Evolutionary conservation across 2,329 filamentous ascomycete genomes (phyloP), one percentile per base, ranked within the genome.

Genomic region (Fusarium nodosum): DNA sequence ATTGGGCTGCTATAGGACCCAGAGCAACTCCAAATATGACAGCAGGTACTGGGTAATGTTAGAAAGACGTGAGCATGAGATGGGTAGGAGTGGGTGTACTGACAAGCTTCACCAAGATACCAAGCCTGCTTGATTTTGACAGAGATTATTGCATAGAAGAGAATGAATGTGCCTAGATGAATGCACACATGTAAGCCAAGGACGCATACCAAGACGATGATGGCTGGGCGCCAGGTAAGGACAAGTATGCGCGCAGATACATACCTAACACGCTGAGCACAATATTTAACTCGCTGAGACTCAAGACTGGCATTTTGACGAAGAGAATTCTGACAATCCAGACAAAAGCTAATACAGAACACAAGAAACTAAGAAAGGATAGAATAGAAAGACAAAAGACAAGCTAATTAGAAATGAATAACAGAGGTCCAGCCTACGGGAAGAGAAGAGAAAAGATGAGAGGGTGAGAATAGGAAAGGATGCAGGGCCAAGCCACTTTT

Each of bases 41-140:
- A 2, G 87, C 85, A 6, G 86, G 86, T 20, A 88, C 85, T n/a
- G n/a, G n/a, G n/a, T n/a, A n/a, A n/a, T n/a, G n/a, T n/a, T n/a
- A n/a, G n/a, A n/a, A n/a, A n/a, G n/a, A n/a, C n/a, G n/a, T n/a
- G n/a, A n/a, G n/a, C n/a, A n/a, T n/a, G n/a, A n/a, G n/a, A n/a
- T n/a, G n/a, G n/a, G n/a, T n/a, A n/a, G n/a, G n/a, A n/a, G n/a
- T n/a, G n/a, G n/a, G 83, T 88, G 26, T 47, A 78, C 83, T 71
- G 67, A 86, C 84, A 72, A 24, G 85, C 85, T 77, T 87, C 85
- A 7, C 85, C 85, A 11, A 87, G 77, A 66, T 85, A 86, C 84
- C 84, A 87, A 26, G 77, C 76, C 56, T 80, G 79, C 76, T 86
- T 87, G 68, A 87, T 81, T 73, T 85, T 83, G 52, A 85, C 81